A percentile compares a stretch with the other conserved stretches of the same genome.
Evolutionary conservation across 148 eudicot species (phyloP).

Genomic region (Chenopodium album): DNA sequence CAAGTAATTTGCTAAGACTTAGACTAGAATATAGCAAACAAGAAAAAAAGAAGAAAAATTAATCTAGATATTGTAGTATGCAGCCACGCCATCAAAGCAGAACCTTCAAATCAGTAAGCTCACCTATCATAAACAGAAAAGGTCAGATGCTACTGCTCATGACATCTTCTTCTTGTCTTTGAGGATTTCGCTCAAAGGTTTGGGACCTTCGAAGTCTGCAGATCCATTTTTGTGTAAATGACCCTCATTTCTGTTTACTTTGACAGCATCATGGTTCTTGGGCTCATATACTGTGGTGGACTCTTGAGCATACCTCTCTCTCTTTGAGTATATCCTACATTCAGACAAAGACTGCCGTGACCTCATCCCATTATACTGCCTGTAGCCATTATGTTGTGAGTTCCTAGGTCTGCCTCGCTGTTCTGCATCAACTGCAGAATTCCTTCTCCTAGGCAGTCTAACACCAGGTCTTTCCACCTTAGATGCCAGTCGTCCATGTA

Average conservation of each 20-base stretch:
- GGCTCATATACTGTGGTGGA: conserved; percentile 41
- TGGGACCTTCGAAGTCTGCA: conserved; percentile 35
- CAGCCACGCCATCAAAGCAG: neutral
- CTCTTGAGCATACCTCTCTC: conserved; percentile 30
- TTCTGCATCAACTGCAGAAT: conserved; percentile 7
- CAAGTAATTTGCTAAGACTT: neutral
- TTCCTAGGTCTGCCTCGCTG: conserved; percentile 29
- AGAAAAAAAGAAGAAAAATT: neutral
- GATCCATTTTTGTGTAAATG: conserved; percentile 9
- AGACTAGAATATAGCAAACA: conserved; percentile 4
- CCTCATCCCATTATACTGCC: conserved; percentile 33
- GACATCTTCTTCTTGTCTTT: conserved; percentile 31
- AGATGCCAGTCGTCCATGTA: conserved; percentile 35
- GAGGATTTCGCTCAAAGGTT: conserved; percentile 39
- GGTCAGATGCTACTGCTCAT: conserved; percentile 28
- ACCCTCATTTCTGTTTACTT: conserved; percentile 8
- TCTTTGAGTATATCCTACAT: conserved; percentile 30
- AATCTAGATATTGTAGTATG: conserved; percentile 10
- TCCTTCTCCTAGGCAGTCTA: conserved; percentile 22
- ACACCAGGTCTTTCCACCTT: conserved; percentile 32
- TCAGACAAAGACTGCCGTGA: conserved; percentile 26
- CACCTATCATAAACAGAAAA: neutral
- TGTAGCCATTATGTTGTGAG: conserved; percentile 24
- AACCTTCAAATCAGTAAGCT: conserved; percentile 1
- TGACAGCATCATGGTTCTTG: conserved; percentile 48